A percentile compares a stretch with the other conserved stretches of the same genome.
These are phyloP conservation scores for Magnaporthiopsis incrustans DNA, from an alignment of 2,329 filamentous ascomycete species.

Conservation along the genomic window DNA sequence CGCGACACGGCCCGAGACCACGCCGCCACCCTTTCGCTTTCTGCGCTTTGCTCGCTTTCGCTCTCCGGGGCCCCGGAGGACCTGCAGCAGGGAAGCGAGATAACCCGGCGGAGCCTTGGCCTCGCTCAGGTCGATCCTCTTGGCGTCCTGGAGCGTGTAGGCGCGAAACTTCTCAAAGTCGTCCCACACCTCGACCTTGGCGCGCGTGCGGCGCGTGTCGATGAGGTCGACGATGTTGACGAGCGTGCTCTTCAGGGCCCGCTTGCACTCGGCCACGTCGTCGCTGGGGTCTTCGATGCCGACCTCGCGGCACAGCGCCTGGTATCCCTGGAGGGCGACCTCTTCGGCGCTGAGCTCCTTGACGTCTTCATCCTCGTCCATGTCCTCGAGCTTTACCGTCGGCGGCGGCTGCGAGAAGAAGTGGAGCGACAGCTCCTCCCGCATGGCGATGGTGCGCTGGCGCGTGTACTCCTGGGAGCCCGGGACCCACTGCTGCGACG, in stretches of 20 bases:
- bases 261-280: conserved; percentile 15
- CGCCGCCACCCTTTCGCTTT: too few species aligned
- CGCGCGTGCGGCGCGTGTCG: conserved; percentile 18
- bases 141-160: conserved; percentile 17
- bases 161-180: conserved; percentile 18
- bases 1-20: too few species aligned
- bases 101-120: too few species aligned
- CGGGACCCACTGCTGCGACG: conserved; percentile 21
- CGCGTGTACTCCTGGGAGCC: conserved; percentile 20
- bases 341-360: too few species aligned
- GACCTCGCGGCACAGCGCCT: conserved; percentile 20
- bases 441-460: conserved; percentile 24
- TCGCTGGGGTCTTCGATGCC: conserved; percentile 11
- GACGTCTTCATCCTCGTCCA: too few species aligned
- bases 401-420: conserved; percentile 20
- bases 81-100: too few species aligned
- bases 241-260: conserved; percentile 16
- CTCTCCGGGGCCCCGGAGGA: too few species aligned
- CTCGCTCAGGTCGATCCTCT: too few species aligned
- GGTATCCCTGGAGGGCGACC: conserved; percentile 17
- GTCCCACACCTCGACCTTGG: conserved; percentile 18
- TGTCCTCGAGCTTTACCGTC: too few species aligned
- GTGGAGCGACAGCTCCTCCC: conserved; percentile 19
- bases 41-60: too few species aligned
- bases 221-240: conserved; percentile 26